Percentiles rank a stretch among this genome's conserved stretches.
These are phyloP conservation scores for Umbilicus rupestris DNA, from an alignment of 164 flowering plant genomes.

Conservation along the genomic window DNA sequence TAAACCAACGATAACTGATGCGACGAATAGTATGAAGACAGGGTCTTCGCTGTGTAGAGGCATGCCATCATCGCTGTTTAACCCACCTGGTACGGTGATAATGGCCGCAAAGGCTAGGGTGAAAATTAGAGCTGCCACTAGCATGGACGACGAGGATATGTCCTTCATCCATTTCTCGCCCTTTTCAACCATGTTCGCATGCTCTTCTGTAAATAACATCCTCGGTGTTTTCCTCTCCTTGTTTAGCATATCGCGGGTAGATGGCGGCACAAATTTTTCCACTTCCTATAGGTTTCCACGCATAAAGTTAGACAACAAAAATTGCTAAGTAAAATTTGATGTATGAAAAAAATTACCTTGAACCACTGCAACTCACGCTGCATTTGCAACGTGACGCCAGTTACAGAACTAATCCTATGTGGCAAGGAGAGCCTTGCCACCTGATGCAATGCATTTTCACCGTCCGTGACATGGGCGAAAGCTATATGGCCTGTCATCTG, in stretches of 20 bases:
- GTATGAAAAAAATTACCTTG: too few relatives aligned
- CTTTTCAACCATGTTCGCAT: background rate
- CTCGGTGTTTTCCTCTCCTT: conserved; percentile 1
- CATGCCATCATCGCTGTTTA: background rate
- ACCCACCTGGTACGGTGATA: conserved; percentile 12
- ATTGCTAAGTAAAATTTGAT: too few relatives aligned
- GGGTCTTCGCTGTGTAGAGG: background rate
- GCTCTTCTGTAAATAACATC: conserved; percentile 10
- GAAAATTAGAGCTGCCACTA: conserved; percentile 15
- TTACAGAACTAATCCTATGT: background rate
- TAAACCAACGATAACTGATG: conserved; percentile 7
- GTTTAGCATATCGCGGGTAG: background rate
- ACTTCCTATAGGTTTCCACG: too few relatives aligned
- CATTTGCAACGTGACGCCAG: conserved; percentile 17
- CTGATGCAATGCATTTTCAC: conserved; percentile 7
- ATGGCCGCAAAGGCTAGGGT: conserved; percentile 11
- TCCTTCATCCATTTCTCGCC: conserved; percentile 17
- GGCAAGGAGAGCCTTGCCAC: conserved; percentile 4
- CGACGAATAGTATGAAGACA: conserved; percentile 4
- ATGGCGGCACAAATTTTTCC: conserved; percentile 6
- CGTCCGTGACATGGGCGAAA: background rate
- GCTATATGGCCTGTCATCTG: conserved; percentile 5
- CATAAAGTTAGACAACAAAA: too few relatives aligned
- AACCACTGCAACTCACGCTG: conserved; percentile 14
- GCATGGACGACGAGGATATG: conserved; percentile 4